Base-by-base conservation (phyloP, 2,329 filamentous ascomycete species). In the Venturia asperata region DNA sequence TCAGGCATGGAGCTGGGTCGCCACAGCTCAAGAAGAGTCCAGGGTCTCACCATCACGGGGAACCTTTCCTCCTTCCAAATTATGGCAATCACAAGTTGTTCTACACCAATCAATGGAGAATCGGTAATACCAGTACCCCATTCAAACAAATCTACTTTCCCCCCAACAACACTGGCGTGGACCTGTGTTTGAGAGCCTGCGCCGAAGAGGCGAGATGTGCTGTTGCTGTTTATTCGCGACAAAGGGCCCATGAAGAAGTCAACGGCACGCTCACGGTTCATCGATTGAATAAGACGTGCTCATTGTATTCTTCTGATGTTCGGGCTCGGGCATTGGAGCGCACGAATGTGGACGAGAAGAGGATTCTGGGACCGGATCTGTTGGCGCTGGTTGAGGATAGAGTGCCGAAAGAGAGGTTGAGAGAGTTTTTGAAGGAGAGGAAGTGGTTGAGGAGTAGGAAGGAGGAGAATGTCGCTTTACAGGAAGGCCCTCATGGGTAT, bases 11-110 rank as follows among this genome's bases (percentile, higher is more conserved):
- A 27, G 4, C 24, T 9, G n/a, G 13, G n/a, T 13, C 3, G n/a
- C 19, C 45, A 27, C 9, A 49, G 6, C 13, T 27, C 45, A 49
- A n/a, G 21, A 13, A 49, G n/a, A 13, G 7, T 21, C 45, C 45
- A 27, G 11, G 17, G 21, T n/a, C 17, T 21, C 43, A 47, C 17
- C 43, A 47, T 19, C 19, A 47, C 43, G 6, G 9, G 43, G 19
- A 47, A n/a, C 6, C 19, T 19, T 47, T 19, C 43, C 17, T 49
- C 9, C n/a, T 49, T 24, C 45, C 45, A 49, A 5, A 2, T 24
- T 49, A 49, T 49, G 45, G 45, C 45, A 49, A 49, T 15, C 45
- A 49, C n/a, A 49, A n/a, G 10, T 49, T 49, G 45, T 49, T 49
- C 45, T n/a, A 49, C 21, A 49, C 45, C n/a, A 49, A 49, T 27